Evolutionary conservation across 1,139 yeast genomes (phyloP), one percentile per base, ranked within the genome.

Genomic region (Spathaspora sp.): DNA sequence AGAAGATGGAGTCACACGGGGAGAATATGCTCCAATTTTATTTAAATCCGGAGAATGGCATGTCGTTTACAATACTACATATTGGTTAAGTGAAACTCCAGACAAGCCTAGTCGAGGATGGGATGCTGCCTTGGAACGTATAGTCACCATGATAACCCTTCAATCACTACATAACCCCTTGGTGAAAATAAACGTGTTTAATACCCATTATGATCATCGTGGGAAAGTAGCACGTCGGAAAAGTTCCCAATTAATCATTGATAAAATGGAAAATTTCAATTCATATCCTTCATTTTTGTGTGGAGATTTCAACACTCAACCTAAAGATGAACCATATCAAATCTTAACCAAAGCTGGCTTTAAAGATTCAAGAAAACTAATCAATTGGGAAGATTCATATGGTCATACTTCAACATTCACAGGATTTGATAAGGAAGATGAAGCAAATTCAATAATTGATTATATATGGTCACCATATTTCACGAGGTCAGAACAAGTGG

Each of bases 281-380:
- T 55, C 55, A 6, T 70, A 70, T 56, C 76, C 80, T 2, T 68
- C 76, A 17, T 67, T 73, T 55, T 56, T 64, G 51, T 71, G 67
- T 47, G 82, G 82, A 6, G 86, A 81, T 58, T 76, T 81, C 60
- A 81, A 81, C 54, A 76, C 83, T 13, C 74, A 76, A 48, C 82
- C 82, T 3, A 59, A 62, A 1, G 82, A 78, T 51, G 76, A 70
- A 41, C 80, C 82, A 0, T 78, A 78, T 54, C 60, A 65, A 40
- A 64, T 73, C 2, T 61, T 80, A 34, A 57, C 67, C 2, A 52
- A 61, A 23, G 57, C 57, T 38, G 72, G 72, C 8, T 64, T 73
- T 44, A 60, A 64, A 38, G 82, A 78, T 53, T 58, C 62, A 44
- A 45, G 63, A 26, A 47, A 53, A 9, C 51, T 61, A 37, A 55